These are phyloP conservation scores for Fusarium scirpi DNA, from an alignment of 2,329 filamentous ascomycete species.

Conservation along the genomic window DNA sequence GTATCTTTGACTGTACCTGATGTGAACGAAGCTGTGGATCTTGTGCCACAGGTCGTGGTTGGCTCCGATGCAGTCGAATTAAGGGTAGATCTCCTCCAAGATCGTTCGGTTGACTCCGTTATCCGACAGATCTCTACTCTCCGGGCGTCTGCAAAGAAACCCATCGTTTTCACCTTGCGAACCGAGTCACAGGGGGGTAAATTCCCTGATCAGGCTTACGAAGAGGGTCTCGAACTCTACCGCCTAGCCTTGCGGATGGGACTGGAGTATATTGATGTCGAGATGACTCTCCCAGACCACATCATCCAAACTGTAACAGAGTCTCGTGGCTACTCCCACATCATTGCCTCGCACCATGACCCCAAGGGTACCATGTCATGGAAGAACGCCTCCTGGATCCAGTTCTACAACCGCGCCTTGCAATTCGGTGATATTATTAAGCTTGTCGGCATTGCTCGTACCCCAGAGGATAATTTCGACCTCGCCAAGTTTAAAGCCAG, in stretches of 20 bases:
- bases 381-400: slow-evolving; percentile 92
- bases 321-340: slow-evolving; percentile 76
- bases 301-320: slow-evolving; percentile 77
- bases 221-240: slow-evolving; percentile 81
- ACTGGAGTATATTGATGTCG: slow-evolving; percentile 92
- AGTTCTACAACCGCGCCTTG: slow-evolving; percentile 88
- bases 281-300: slow-evolving; percentile 86
- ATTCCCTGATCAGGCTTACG: slow-evolving; percentile 81
- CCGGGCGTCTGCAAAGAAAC: slow-evolving; percentile 76
- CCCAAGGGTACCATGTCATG: slow-evolving; percentile 82
- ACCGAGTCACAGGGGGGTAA: slow-evolving; percentile 87
- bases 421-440: slow-evolving; percentile 96
- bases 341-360: slow-evolving; percentile 97
- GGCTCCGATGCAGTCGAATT: slow-evolving; percentile 95
- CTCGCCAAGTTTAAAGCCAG: slow-evolving; percentile 83
- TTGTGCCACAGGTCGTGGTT: slow-evolving; percentile 79
- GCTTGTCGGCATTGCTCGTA: slow-evolving; percentile 83
- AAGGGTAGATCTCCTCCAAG: slow-evolving; percentile 88
- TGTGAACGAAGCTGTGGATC: slow-evolving; percentile 70
- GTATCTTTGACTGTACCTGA: slow-evolving; percentile 89
- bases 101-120: slow-evolving; percentile 81
- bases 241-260: slow-evolving; percentile 82
- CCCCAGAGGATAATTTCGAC: slow-evolving; percentile 86
- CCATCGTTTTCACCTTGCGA: slow-evolving; percentile 92
- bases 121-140: slow-evolving; percentile 84